These are phyloP conservation scores for Termitomyces sp. DNA, from an alignment of 768 basidiomycete species.

Conservation along the genomic window DNA sequence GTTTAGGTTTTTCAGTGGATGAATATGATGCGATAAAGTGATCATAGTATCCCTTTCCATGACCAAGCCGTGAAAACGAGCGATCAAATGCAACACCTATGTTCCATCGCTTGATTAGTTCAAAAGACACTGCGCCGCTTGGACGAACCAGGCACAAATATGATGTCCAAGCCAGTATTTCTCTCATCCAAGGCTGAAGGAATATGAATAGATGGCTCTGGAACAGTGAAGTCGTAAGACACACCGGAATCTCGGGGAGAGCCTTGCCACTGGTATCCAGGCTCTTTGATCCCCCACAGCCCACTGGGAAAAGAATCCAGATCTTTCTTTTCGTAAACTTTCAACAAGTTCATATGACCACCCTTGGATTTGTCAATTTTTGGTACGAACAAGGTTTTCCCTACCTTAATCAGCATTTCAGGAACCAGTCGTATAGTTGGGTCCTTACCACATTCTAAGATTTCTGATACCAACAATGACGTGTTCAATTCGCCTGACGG, in stretches of 20 bases:
- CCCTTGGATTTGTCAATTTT: slow-evolving; percentile 40
- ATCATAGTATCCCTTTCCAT: slow-evolving; percentile 84
- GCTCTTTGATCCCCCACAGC: slow-evolving; percentile 75
- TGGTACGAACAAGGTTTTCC: slow-evolving; percentile 66
- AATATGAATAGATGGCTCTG: background rate
- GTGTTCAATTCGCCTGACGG: slow-evolving; percentile 67
- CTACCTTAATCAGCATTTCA: slow-evolving; percentile 26
- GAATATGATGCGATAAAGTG: slow-evolving; percentile 58
- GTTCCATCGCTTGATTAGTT: background rate
- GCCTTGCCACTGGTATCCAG: slow-evolving; percentile 37
- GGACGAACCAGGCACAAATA: slow-evolving; percentile 58
- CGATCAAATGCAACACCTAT: slow-evolving; percentile 73
- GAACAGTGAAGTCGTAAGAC: slow-evolving; percentile 8
- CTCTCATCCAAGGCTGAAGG: slow-evolving; percentile 29
- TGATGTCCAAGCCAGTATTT: slow-evolving; percentile 48
- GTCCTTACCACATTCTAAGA: slow-evolving; percentile 49
- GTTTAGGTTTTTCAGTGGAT: slow-evolving; percentile 34
- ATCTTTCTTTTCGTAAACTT: slow-evolving; percentile 54
- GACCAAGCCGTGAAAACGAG: slow-evolving; percentile 63
- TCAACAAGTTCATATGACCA: slow-evolving; percentile 60
- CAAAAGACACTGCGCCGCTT: background rate
- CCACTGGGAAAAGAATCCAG: slow-evolving; percentile 51
- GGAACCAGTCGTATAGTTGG: background rate
- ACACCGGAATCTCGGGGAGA: slow-evolving; percentile 46
- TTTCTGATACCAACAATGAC: slow-evolving; percentile 36